Evolutionary conservation across 352 stramenopile genomes (phyloP), one percentile per base, ranked within the genome.

Genomic region (Albugo candida): DNA sequence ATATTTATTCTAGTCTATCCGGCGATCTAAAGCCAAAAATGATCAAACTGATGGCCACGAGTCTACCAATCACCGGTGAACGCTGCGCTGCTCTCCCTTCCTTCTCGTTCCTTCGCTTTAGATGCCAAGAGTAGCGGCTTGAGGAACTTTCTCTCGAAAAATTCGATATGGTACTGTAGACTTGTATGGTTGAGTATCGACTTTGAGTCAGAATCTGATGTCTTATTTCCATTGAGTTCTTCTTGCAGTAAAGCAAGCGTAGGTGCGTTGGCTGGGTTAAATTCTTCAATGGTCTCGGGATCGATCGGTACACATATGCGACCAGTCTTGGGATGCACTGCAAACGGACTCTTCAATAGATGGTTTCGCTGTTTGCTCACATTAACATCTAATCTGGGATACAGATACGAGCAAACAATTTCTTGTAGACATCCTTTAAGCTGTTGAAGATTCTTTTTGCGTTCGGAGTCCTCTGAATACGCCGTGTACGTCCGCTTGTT

Each of bases 361-460:
- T 99, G 96, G 81, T 99, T 99, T 49, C 93, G 81, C 61, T 96
- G 89, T 63, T 98, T 99, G 52, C 94, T 98, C 45, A 99, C 96
- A 64, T 99, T 99, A 36, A 96, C 95, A 93, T 99, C 96, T 52
- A 99, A 61, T 35, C 96, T 79, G 13, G 95, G 94, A 63, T 99
- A 99, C 24, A 93, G 78, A 54, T 98, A 94, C 34, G 78, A 68
- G 49, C 98, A 91, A 36, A 99, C 92, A 40, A 96, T 95, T 65
- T 97, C 87, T 49, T 91, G 75, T 17, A 96, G 59, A 77, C 92
- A 98, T 37, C 77, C 85, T 38, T 81, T 64, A 36, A 92, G 61
- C 34, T 88, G 71, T 6, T 62, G 45, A 11, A 73, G 58, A 47
- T 61, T 83, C 56, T 64, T 83, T 63, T 74, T 89, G 37, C 73